These are phyloP conservation scores for Speleostelium caveatum DNA, from an alignment of 78 protist species.

Conservation along the genomic window DNA sequence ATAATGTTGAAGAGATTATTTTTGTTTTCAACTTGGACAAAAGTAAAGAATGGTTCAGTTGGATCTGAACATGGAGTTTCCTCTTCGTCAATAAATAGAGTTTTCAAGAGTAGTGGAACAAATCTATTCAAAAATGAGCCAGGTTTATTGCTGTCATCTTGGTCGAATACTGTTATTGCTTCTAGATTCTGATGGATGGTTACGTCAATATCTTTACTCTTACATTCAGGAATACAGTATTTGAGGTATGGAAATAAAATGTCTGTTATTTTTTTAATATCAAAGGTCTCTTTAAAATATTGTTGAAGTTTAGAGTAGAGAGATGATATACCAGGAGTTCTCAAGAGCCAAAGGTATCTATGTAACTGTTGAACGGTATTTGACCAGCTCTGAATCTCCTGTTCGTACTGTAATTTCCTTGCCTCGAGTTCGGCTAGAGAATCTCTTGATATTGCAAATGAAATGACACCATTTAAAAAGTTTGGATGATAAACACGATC, in stretches of 20 bases:
- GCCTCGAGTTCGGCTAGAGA: neutral
- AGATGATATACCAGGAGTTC: conserved; percentile 41
- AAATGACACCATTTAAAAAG: neutral
- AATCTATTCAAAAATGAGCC: neutral
- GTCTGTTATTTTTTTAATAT: neutral
- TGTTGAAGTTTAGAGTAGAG: neutral
- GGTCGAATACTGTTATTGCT: neutral
- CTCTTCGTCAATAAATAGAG: neutral
- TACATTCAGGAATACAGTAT: conserved; percentile 5
- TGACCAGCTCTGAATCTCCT: conserved; percentile 10
- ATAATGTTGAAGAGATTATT: conserved; percentile 3
- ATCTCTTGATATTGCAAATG: neutral
- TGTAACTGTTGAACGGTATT: conserved; percentile 4
- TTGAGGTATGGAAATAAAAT: conserved; percentile 6
- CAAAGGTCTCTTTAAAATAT: neutral
- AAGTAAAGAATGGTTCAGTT: neutral
- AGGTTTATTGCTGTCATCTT: neutral
- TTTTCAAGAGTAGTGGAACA: neutral
- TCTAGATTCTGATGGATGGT: neutral
- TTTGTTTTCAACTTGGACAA: neutral
- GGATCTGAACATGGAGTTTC: neutral
- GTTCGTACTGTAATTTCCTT: neutral
- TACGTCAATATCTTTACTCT: neutral
- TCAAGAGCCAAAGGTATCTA: conserved; percentile 1
- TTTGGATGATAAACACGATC: neutral